phyloP scores from a whole-genome alignment of 352 stramenopile genomes.

The Globisporangium cylindrosporum region DNA sequence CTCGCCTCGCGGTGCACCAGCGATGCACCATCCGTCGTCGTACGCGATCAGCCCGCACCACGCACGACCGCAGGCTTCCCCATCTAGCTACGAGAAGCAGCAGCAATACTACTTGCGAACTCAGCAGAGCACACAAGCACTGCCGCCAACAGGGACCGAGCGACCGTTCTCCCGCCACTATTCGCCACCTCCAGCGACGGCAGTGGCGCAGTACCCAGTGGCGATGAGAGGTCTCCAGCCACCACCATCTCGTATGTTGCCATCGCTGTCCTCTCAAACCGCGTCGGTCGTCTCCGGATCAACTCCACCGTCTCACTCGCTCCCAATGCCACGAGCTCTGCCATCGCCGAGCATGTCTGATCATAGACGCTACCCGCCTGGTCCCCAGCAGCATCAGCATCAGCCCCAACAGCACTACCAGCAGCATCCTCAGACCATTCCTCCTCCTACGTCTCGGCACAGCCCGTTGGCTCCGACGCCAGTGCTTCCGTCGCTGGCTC shows the following conservation, averaged over 20 bases:
- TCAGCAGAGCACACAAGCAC: background rate
- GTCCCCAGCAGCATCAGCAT: background rate
- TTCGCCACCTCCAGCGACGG: background rate
- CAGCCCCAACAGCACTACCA: conserved; percentile 5
- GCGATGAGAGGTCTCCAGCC: background rate
- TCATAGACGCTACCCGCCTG: background rate
- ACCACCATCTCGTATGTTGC: conserved; percentile 3
- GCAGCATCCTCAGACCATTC: background rate
- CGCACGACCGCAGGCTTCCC: background rate
- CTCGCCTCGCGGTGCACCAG: conserved; percentile 2
- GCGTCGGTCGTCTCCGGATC: background rate
- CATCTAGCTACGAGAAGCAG: background rate
- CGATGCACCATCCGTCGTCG: conserved; percentile 11
- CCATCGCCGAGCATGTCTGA: background rate
- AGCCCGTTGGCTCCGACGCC: background rate
- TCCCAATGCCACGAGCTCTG: conserved; percentile 6
- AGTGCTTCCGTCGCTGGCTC: conserved; percentile 15
- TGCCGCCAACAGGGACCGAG: background rate
- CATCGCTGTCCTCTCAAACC: background rate
- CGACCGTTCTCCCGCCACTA: background rate
- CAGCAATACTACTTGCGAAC: conserved; percentile 3
- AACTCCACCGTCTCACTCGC: background rate
- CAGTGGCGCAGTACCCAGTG: background rate
- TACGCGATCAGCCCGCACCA: conserved; percentile 21
- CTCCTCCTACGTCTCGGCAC: background rate